Conservation (phyloP, 345 rosid species). For the Eucalyptus pauciflora region DNA sequence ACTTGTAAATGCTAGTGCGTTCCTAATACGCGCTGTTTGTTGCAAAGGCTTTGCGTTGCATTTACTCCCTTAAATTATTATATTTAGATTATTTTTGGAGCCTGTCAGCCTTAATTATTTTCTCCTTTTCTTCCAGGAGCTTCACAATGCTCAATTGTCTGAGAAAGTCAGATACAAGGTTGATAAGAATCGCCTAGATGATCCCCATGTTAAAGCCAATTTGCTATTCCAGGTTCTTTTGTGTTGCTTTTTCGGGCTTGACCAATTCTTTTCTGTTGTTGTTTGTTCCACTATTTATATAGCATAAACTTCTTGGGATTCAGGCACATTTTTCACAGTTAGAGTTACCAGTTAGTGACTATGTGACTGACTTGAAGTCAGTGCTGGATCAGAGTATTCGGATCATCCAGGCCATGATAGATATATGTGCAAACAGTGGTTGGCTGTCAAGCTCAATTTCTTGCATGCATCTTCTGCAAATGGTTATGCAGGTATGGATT, state of each 20-base stretch:
- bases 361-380: conserved; percentile 86
- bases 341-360: conserved; percentile 86
- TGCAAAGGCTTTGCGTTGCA: background rate
- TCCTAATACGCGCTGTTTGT: background rate
- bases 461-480: conserved; percentile 97
- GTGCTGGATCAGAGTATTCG: conserved; percentile 98
- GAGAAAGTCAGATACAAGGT: conserved; percentile 59
- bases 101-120: background rate
- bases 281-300: background rate
- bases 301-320: background rate
- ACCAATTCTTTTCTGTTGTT: background rate
- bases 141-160: conserved; percentile 62
- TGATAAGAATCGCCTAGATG: conserved; percentile 76
- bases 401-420: conserved; percentile 96
- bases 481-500: conserved; percentile 88
- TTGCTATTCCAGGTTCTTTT: conserved; percentile 66
- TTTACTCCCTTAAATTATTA: background rate
- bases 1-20: background rate
- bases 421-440: conserved; percentile 95
- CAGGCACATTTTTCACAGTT: conserved; percentile 93
- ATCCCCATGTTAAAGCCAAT: conserved; percentile 91
- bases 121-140: conserved; percentile 42
- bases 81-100: background rate
- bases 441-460: conserved; percentile 88
- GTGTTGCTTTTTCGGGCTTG: background rate